phyloP scores from a whole-genome alignment of 2,329 filamentous ascomycete species.

The Colletotrichum nymphaeae region DNA sequence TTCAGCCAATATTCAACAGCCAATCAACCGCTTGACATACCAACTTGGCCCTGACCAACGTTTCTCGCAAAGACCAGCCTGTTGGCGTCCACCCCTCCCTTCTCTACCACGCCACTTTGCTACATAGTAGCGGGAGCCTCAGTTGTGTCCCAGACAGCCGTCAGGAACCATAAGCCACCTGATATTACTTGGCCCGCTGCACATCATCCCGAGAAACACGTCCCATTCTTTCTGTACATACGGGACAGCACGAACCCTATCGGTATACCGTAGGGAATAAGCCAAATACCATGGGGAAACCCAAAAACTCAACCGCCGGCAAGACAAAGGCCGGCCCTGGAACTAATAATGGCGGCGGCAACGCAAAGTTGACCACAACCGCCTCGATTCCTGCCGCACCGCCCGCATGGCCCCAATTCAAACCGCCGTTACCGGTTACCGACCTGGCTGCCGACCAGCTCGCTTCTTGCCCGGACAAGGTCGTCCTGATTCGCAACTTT shows the following conservation, averaged over 20 bases:
- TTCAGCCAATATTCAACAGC: background rate
- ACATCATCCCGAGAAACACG: slow-evolving; percentile 22
- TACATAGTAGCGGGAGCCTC: slow-evolving; percentile 27
- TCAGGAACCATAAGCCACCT: slow-evolving; percentile 25
- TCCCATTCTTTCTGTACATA: background rate
- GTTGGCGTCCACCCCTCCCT: slow-evolving; percentile 9
- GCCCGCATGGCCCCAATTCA: slow-evolving; percentile 76
- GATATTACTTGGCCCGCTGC: slow-evolving; percentile 20
- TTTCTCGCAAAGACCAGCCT: background rate
- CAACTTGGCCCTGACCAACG: background rate
- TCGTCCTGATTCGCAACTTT: slow-evolving; percentile 79
- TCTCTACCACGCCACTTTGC: slow-evolving; percentile 10
- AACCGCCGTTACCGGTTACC: slow-evolving; percentile 73
- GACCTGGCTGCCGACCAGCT: slow-evolving; percentile 71
- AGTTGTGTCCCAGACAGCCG: slow-evolving; percentile 25
- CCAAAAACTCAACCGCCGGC: slow-evolving; percentile 26
- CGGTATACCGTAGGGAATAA: slow-evolving; percentile 37
- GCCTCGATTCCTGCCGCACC: slow-evolving; percentile 35
- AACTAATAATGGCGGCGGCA: background rate
- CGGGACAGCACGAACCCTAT: slow-evolving; percentile 39
- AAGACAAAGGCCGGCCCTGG: slow-evolving; percentile 23
- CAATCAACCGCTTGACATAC: background rate
- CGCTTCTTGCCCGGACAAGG: slow-evolving; percentile 66
- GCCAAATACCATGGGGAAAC: slow-evolving; percentile 37
- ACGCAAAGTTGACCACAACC: slow-evolving; percentile 20